A percentile compares a stretch with the other conserved stretches of the same genome.
phyloP scores from a whole-genome alignment of 805 yeast species.

The Yarrowia porcina region DNA sequence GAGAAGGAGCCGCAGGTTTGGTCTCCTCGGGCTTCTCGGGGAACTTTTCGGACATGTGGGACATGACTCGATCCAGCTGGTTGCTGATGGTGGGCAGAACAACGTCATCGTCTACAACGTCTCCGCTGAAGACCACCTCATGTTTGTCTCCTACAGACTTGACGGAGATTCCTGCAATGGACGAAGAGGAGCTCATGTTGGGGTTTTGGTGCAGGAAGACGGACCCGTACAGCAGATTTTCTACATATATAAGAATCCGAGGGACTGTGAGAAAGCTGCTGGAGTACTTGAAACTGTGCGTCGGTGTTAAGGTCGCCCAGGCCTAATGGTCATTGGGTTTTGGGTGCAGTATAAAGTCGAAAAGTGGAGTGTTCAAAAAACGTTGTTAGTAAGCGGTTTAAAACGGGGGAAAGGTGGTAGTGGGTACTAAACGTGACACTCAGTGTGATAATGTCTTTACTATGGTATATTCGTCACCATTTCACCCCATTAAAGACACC shows the following conservation, averaged over 20 bases:
- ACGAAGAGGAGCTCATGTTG: constrained; percentile 14
- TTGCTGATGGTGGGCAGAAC: constrained; percentile 17
- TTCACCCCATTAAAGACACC: too few relatives aligned
- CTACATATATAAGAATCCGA: background rate
- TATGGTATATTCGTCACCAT: too few relatives aligned
- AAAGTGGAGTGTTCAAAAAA: too few relatives aligned
- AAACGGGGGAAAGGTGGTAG: too few relatives aligned
- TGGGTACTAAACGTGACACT: too few relatives aligned
- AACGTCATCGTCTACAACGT: background rate
- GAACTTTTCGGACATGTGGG: constrained; percentile 9
- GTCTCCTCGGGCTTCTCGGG: background rate
- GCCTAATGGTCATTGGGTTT: constrained; percentile 10
- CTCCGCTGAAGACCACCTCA: constrained; percentile 17
- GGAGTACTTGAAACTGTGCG: constrained; percentile 5
- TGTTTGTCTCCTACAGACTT: constrained; percentile 17
- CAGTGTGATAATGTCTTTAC: too few relatives aligned
- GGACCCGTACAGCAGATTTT: background rate
- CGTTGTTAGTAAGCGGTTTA: too few relatives aligned
- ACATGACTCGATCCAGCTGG: constrained; percentile 23
- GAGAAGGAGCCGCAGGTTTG: constrained; percentile 10
- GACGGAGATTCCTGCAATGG: constrained; percentile 15
- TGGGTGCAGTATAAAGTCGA: too few relatives aligned
- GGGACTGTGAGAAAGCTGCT: background rate
- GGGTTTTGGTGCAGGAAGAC: background rate
- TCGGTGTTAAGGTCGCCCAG: constrained; percentile 11